These are phyloP conservation scores for Phytophthora rubi DNA, from an alignment of 352 stramenopile genomes.

Conservation along the genomic window DNA sequence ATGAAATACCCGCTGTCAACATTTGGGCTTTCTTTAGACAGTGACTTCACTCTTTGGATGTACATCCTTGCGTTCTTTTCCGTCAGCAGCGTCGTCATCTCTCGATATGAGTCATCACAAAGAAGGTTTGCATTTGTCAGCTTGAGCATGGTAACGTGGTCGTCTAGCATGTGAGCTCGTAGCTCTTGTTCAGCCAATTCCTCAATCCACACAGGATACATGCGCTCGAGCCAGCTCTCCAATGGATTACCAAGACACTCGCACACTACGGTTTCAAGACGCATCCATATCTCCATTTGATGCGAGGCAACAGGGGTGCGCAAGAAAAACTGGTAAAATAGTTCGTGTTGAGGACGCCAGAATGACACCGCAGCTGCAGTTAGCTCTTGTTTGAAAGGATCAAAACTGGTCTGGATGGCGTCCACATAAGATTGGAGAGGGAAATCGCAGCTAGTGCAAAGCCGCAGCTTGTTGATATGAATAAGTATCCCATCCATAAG, in stretches of 20 bases:
- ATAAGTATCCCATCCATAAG: constrained; percentile 66
- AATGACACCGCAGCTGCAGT: constrained; percentile 26
- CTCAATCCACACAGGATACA: constrained; percentile 79
- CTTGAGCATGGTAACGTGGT: constrained; percentile 64
- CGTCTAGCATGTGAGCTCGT: constrained; percentile 61
- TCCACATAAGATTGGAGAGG: constrained; percentile 39
- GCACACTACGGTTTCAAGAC: constrained; percentile 48
- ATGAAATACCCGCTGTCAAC: constrained; percentile 34
- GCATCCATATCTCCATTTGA: constrained; percentile 56
- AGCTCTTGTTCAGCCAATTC: constrained; percentile 72
- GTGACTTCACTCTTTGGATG: constrained; percentile 55
- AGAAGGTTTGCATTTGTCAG: constrained; percentile 61
- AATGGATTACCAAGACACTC: constrained; percentile 59
- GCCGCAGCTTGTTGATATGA: constrained; percentile 48
- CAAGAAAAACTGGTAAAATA: constrained; percentile 76
- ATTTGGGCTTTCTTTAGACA: constrained; percentile 14
- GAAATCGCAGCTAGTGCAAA: constrained; percentile 47
- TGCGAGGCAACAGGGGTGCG: constrained; percentile 39
- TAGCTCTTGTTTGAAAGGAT: constrained; percentile 39
- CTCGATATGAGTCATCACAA: constrained; percentile 40
- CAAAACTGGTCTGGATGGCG: constrained; percentile 38
- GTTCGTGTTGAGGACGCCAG: constrained; percentile 70
- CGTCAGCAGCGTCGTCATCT: constrained; percentile 53
- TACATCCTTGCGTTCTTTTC: constrained; percentile 75
- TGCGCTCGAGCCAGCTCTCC: constrained; percentile 71